These are phyloP conservation scores for Cladosporium sp. DNA, from an alignment of 2,329 filamentous ascomycete species.

Conservation along the genomic window DNA sequence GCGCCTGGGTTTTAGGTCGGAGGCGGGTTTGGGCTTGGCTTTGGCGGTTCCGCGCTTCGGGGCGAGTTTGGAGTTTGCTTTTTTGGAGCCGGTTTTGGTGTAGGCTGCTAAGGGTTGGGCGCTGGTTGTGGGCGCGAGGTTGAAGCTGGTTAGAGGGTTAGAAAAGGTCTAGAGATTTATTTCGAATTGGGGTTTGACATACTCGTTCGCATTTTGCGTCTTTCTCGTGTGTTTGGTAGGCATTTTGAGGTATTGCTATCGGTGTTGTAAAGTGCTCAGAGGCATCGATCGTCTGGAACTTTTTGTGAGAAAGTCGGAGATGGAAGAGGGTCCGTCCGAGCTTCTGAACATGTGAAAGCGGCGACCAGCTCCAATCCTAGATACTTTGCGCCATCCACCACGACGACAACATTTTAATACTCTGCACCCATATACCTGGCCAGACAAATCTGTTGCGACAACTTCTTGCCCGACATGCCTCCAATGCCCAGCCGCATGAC, in stretches of 20 bases:
- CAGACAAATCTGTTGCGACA: neutral
- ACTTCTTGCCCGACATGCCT: constrained; percentile 51
- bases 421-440: neutral
- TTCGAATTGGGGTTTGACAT: no score
- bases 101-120: constrained; percentile 62
- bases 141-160: constrained; percentile 51
- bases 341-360: constrained; percentile 6
- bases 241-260: constrained; percentile 18
- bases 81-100: constrained; percentile 38
- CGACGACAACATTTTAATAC: neutral
- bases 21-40: constrained; percentile 22
- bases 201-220: constrained; percentile 45
- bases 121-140: constrained; percentile 62
- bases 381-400: neutral
- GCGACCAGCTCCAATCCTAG: neutral
- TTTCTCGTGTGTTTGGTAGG: constrained; percentile 39
- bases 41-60: constrained; percentile 36
- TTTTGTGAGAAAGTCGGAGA: constrained; percentile 18
- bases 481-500: constrained; percentile 80
- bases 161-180: no score
- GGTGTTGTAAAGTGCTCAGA: neutral
- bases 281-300: constrained; percentile 4
- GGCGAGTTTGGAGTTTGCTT: constrained; percentile 36
- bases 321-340: constrained; percentile 4
- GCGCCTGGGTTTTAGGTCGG: constrained; percentile 29